phyloP scores from a whole-genome alignment of 2,329 filamentous ascomycete species.

The Fusarium sp. region DNA sequence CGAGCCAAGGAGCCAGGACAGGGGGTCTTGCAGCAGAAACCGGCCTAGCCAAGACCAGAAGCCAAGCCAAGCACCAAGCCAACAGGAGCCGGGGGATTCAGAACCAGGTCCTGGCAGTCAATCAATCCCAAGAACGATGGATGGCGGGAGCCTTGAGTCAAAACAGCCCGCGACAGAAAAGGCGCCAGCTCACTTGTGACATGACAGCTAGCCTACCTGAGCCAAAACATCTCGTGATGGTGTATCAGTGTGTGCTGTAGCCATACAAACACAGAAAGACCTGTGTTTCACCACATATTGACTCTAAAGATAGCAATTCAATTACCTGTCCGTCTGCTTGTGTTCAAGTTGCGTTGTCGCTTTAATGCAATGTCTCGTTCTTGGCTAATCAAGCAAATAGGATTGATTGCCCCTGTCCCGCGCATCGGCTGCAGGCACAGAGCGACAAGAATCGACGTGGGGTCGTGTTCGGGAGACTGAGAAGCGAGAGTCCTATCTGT shows the following conservation, averaged over 20 bases:
- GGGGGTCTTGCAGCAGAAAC: conserved; percentile 20
- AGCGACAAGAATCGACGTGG: background rate
- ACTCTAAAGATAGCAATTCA: conserved; percentile 32
- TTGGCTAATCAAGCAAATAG: conserved; percentile 7
- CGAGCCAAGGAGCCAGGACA: conserved; percentile 13
- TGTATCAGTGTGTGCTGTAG: conserved; percentile 1
- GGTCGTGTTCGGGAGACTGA: conserved; percentile 19
- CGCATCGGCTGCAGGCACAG: conserved; percentile 8
- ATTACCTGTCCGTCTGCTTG: background rate
- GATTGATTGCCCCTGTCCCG: conserved; percentile 18
- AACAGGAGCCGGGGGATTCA: background rate
- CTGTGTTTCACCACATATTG: conserved; percentile 30
- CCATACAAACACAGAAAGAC: background rate
- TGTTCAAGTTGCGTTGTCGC: conserved; percentile 2
- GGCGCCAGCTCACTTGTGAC: conserved; percentile 16
- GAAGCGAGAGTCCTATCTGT: background rate
- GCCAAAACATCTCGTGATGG: conserved; percentile 7
- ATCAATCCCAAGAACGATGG: background rate
- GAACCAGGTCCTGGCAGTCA: conserved; percentile 2
- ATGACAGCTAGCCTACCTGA: background rate
- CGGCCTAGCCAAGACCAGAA: conserved; percentile 16
- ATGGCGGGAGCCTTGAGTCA: background rate
- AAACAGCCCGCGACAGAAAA: background rate
- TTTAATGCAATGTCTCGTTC: background rate
- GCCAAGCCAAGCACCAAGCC: conserved; percentile 16